These are phyloP conservation scores for Dendrobium officinale DNA, from an alignment of 106 monocot species.

Conservation along the genomic window DNA sequence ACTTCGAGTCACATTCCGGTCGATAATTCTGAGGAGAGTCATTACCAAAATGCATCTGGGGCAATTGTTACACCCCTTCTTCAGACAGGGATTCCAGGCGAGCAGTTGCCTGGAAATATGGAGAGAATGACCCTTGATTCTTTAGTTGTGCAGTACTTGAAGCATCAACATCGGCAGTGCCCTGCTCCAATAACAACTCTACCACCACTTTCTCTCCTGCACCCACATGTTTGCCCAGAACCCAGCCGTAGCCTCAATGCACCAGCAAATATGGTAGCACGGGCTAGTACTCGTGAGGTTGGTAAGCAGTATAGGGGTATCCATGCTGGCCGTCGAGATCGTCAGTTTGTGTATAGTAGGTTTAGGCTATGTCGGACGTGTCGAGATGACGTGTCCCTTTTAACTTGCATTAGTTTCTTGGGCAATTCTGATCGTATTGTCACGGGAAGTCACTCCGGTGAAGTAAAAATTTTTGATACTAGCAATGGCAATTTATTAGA, in stretches of 20 bases:
- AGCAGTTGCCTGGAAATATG: conserved; percentile 34
- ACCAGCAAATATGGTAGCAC: conserved; percentile 74
- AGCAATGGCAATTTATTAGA: conserved; percentile 64
- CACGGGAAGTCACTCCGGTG: conserved; percentile 76
- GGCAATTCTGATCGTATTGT: conserved; percentile 64
- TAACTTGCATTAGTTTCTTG: conserved; percentile 80
- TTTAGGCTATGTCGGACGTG: conserved; percentile 84
- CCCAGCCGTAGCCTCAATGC: conserved; percentile 78
- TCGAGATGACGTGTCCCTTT: conserved; percentile 68
- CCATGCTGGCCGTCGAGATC: conserved; percentile 70
- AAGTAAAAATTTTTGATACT: conserved; percentile 79
- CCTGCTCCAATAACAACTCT: conserved; percentile 95
- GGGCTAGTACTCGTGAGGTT: conserved; percentile 63
- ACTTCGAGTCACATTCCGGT: conserved; percentile 12
- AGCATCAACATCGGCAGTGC: conserved; percentile 96
- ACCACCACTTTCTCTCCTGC: conserved; percentile 92
- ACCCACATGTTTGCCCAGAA: conserved; percentile 93
- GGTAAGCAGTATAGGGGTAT: conserved; percentile 61
- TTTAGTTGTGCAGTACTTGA: conserved; percentile 91
- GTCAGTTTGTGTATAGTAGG: conserved; percentile 92
- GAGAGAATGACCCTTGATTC: conserved; percentile 92
- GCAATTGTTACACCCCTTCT: conserved; percentile 15
- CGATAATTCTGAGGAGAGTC: conserved; percentile 39
- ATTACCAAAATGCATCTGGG: conserved; percentile 25
- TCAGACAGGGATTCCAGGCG: conserved; percentile 19